Percentiles rank a stretch among this genome's conserved stretches.
Conservation (phyloP, 192 early-diverging fungal species). For the Helicostylum pulchrum region DNA sequence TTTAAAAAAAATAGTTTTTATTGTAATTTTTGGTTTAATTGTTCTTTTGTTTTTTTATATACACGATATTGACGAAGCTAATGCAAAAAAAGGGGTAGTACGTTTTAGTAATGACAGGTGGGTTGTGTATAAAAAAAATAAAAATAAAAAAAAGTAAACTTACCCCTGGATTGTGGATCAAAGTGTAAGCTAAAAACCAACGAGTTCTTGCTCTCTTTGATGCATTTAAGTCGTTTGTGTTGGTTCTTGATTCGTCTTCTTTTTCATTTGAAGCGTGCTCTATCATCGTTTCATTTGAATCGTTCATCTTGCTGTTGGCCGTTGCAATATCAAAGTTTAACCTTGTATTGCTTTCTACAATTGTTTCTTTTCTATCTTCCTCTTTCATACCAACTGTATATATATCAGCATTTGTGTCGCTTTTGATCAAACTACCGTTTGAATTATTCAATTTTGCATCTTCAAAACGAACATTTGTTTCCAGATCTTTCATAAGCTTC, state of each 20-base stretch:
- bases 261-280: background rate
- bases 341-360: background rate
- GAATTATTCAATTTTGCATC: too few species aligned
- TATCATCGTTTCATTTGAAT: background rate
- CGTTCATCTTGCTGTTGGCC: background rate
- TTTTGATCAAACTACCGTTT: background rate
- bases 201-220: conserved; percentile 20
- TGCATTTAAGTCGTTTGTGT: background rate
- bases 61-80: background rate
- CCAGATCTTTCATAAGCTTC: too few species aligned
- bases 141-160: too few species aligned
- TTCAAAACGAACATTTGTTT: too few species aligned
- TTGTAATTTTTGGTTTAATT: too few species aligned
- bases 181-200: conserved; percentile 34
- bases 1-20: conserved; percentile 1
- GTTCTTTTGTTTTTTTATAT: background rate
- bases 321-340: background rate
- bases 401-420: too few species aligned
- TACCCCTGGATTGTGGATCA: conserved; percentile 34
- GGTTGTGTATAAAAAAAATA: too few species aligned
- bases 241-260: too few species aligned
- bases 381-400: too few species aligned
- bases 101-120: background rate
- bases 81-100: background rate
- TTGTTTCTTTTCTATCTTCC: background rate